Evolutionary conservation across 148 eudicot genomes (phyloP), one percentile per base, ranked within the genome.

Genomic region (Amaranthus cruentus): DNA sequence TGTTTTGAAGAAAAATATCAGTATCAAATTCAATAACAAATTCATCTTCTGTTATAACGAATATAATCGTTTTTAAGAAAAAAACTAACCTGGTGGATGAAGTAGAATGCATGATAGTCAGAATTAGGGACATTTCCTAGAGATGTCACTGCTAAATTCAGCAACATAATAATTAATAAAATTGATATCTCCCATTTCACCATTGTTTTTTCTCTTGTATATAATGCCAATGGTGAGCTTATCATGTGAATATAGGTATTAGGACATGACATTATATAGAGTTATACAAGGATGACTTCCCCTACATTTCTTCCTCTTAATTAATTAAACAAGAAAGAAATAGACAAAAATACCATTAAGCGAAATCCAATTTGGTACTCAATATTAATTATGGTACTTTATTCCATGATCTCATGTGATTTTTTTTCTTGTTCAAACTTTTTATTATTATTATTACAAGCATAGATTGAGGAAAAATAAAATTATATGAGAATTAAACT

Each of bases 31-130:
- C 1, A 28, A 28, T 28, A 28, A 8, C 6, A 12, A 61, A 28
- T 6, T 56, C 8, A 28, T 11, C 5, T 6, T 21, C 21, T 6
- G 4, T 28, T 9, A 7, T 6, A 4, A 9, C 3, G 58, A 13
- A 18, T 18, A 18, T 18, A 18, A 18, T 18, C 18, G 18, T 18
- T 18, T 18, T 18, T 13, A 57, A 15, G 7, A 10, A 12, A 38
- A 15, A 49, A 59, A 10, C 28, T 18, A 1, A 75, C 77, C 66
- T 75, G 65, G 5, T 75, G 77, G 2, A 75, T 67, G 5, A 67
- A 75, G 58, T 75, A 75, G 51, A 75, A 75, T 6, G 66, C 72
- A 18, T 49, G 57, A 43, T 56, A 57, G 48, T 75, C 61, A 12
- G 61, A 47, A 57, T 48, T 66, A 58, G 66, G 38, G 62, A 57